phyloP scores from a whole-genome alignment of 768 basidiomycete genomes.

The Lentinula guzmanii region DNA sequence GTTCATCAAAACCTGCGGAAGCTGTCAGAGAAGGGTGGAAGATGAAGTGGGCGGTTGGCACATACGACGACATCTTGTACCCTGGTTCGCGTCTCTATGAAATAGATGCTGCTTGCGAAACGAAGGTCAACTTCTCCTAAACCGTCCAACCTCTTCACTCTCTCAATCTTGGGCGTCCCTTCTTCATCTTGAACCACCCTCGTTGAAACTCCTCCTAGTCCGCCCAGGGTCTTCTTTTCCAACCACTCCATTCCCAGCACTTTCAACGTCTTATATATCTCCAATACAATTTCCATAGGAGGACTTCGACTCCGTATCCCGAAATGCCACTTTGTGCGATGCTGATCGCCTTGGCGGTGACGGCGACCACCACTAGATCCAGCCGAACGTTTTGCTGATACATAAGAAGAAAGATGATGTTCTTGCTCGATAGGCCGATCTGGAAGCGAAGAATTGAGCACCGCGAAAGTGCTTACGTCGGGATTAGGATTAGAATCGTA shows the following conservation, averaged over 20 bases:
- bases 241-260: conserved; percentile 97
- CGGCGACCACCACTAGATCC: conserved; percentile 16
- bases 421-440: conserved; percentile 33
- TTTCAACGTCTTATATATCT: conserved; percentile 92
- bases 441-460: conserved; percentile 73
- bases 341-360: conserved; percentile 31
- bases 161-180: conserved; percentile 44
- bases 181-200: conserved; percentile 20
- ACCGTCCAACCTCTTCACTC: conserved; percentile 59
- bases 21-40: not conserved
- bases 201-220: conserved; percentile 51
- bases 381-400: conserved; percentile 45
- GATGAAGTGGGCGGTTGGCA: conserved; percentile 9
- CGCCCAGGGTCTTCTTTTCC: conserved; percentile 76
- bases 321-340: conserved; percentile 94
- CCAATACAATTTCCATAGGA: conserved; percentile 99
- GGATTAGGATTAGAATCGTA: conserved; percentile 25
- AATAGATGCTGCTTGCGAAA: conserved; percentile 75
- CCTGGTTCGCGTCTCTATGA: conserved; percentile 88
- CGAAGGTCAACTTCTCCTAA: conserved; percentile 52
- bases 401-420: conserved; percentile 68
- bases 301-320: conserved; percentile 92
- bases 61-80: conserved; percentile 90
- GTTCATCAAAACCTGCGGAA: conserved; percentile 84
- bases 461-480: conserved; percentile 67